A percentile compares a stretch with the other conserved stretches of the same genome.
Conservation (phyloP, 345 rosid genomes). For the Balakata baccata region DNA sequence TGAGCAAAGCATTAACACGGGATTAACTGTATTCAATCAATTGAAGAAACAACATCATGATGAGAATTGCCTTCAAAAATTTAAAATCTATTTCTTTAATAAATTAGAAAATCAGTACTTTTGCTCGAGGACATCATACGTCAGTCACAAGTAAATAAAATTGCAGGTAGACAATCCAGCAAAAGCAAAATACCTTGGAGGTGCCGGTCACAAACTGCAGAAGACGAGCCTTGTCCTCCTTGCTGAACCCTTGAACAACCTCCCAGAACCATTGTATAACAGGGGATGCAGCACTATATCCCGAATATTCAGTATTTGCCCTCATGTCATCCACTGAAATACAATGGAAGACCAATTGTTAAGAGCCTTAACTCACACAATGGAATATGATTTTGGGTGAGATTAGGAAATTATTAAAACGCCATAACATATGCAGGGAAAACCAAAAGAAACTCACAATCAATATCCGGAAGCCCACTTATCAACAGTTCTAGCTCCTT, state of each 20-base stretch:
- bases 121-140: background rate
- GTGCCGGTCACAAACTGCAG: constrained; percentile 97
- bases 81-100: background rate
- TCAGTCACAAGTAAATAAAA: background rate
- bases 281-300: constrained; percentile 87
- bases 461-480: constrained; percentile 96
- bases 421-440: background rate
- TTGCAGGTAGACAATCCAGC: background rate
- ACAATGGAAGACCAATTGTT: constrained; percentile 9
- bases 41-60: background rate
- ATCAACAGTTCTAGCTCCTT: constrained; percentile 89
- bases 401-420: background rate
- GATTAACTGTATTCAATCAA: background rate
- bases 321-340: constrained; percentile 88
- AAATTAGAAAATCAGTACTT: background rate
- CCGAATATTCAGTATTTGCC: constrained; percentile 87
- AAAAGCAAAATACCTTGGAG: constrained; percentile 57
- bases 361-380: constrained; percentile 1
- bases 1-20: background rate
- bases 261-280: constrained; percentile 99
- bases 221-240: constrained; percentile 95
- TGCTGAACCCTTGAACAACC: constrained; percentile 89
- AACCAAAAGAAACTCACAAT: constrained; percentile 52
- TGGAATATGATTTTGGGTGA: too few species aligned
- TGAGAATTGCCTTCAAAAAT: background rate